phyloP scores from a whole-genome alignment of 257 asterid genomes.

The Solanum habrochaites region DNA sequence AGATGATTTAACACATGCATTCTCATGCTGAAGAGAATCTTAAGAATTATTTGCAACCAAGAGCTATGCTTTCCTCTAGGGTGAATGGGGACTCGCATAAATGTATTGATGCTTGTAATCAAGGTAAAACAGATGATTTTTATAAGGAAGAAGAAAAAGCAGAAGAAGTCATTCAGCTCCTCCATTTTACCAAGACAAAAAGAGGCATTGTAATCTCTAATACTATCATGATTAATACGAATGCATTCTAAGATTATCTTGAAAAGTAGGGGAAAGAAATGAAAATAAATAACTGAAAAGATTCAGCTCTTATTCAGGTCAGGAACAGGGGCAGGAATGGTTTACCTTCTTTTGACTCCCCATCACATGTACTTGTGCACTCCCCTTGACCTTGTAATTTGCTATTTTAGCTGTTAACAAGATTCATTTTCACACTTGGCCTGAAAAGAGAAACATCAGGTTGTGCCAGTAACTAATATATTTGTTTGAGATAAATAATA shows the following conservation, averaged over 20 bases:
- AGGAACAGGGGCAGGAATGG: not conserved
- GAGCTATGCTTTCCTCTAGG: no score
- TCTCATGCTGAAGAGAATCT: no score
- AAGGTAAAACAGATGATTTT: no score
- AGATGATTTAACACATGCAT: no score
- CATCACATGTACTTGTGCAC: not conserved
- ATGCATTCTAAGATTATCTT: not conserved
- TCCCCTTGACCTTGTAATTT: not conserved
- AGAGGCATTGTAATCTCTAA: not conserved
- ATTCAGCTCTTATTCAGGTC: not conserved
- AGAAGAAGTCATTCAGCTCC: no score
- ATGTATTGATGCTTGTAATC: no score
- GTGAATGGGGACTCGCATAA: no score
- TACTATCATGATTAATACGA: not conserved
- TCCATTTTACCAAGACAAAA: no score
- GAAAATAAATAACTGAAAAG: not conserved
- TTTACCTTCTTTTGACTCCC: not conserved
- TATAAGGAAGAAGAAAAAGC: no score
- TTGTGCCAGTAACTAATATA: not conserved
- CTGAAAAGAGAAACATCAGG: not conserved
- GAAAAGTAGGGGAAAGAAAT: not conserved
- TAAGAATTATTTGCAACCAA: no score
- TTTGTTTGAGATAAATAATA: not conserved
- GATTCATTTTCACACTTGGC: not conserved
- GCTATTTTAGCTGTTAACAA: not conserved